These are phyloP conservation scores for Blastobotrys terrestris DNA, from an alignment of 805 yeast species.

Conservation along the genomic window DNA sequence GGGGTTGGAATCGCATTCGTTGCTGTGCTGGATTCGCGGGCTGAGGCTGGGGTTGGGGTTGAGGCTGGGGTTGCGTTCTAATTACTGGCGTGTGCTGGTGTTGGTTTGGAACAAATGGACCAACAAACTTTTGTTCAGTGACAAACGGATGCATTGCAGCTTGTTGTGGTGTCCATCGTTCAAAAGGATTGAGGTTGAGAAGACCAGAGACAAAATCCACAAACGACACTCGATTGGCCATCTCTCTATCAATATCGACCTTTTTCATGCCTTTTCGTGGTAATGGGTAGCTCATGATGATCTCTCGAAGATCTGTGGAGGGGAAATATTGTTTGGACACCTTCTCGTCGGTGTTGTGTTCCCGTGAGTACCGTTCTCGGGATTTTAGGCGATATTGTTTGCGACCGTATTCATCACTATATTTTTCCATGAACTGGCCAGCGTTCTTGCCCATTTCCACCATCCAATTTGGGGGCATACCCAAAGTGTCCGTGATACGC, in stretches of 20 bases:
- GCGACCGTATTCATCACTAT: slow-evolving; percentile 31
- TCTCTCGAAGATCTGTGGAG: slow-evolving; percentile 57
- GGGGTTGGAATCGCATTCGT: slow-evolving; percentile 4
- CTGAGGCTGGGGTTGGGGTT: slow-evolving; percentile 5
- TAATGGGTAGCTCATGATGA: slow-evolving; percentile 65
- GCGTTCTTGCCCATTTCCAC: slow-evolving; percentile 89
- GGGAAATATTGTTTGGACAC: slow-evolving; percentile 83
- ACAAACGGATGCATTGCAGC: slow-evolving; percentile 90
- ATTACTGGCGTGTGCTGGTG: background rate
- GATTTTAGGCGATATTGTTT: slow-evolving; percentile 40
- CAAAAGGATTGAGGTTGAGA: slow-evolving; percentile 81
- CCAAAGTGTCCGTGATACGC: slow-evolving; percentile 76
- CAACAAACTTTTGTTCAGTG: slow-evolving; percentile 50
- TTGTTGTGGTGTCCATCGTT: slow-evolving; percentile 95
- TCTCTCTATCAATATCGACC: slow-evolving; percentile 56
- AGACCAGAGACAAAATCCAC: slow-evolving; percentile 75
- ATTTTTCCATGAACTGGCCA: slow-evolving; percentile 55
- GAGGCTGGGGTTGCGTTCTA: slow-evolving; percentile 7
- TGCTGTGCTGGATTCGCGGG: slow-evolving; percentile 1
- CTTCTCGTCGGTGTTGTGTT: slow-evolving; percentile 47
- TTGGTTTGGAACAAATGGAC: slow-evolving; percentile 30
- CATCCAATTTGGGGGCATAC: slow-evolving; percentile 92
- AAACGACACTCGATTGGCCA: slow-evolving; percentile 62
- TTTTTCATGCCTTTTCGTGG: slow-evolving; percentile 32
- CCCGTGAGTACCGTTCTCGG: slow-evolving; percentile 45